These are phyloP conservation scores for Suillus alpinus DNA, from an alignment of 768 basidiomycete species.

Conservation along the genomic window DNA sequence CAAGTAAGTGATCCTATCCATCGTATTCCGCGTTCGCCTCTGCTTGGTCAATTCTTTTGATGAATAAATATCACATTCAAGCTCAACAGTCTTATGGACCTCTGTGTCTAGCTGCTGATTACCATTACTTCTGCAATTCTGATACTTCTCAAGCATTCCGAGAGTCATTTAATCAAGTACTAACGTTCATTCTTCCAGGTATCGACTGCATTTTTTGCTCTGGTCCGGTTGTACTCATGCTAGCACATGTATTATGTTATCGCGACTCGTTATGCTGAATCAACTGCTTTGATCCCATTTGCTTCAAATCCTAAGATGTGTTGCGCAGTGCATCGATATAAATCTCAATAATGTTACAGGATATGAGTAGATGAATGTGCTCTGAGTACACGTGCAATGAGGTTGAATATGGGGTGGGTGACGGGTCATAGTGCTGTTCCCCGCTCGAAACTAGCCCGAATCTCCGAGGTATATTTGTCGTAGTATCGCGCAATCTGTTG, in stretches of 20 bases:
- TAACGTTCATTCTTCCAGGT: not conserved
- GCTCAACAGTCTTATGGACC: slow-evolving; percentile 48
- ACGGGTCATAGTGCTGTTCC: slow-evolving; percentile 85
- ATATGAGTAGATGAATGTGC: not conserved
- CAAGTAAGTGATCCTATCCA: not conserved
- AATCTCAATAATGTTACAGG: not conserved
- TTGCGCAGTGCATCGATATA: not conserved
- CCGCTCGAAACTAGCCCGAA: slow-evolving; percentile 95
- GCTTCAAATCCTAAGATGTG: not conserved
- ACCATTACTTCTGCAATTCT: slow-evolving; percentile 42
- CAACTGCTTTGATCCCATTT: not conserved
- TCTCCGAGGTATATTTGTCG: slow-evolving; percentile 96
- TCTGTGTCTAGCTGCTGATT: slow-evolving; percentile 38
- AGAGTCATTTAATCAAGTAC: not conserved
- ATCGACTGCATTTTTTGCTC: not conserved
- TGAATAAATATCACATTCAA: slow-evolving; percentile 44
- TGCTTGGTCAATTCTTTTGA: slow-evolving; percentile 20
- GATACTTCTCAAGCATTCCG: slow-evolving; percentile 17
- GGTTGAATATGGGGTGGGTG: not conserved
- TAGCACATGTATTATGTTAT: not conserved
- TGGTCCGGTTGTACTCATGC: not conserved
- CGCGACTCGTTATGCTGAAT: not conserved
- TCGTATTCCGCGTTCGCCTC: not conserved
- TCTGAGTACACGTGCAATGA: not conserved
- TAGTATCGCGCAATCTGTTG: slow-evolving; percentile 87